A percentile compares a stretch with the other conserved stretches of the same genome.
These are phyloP conservation scores for Xylaria sp. DNA, from an alignment of 2,329 filamentous ascomycete genomes.

Conservation along the genomic window DNA sequence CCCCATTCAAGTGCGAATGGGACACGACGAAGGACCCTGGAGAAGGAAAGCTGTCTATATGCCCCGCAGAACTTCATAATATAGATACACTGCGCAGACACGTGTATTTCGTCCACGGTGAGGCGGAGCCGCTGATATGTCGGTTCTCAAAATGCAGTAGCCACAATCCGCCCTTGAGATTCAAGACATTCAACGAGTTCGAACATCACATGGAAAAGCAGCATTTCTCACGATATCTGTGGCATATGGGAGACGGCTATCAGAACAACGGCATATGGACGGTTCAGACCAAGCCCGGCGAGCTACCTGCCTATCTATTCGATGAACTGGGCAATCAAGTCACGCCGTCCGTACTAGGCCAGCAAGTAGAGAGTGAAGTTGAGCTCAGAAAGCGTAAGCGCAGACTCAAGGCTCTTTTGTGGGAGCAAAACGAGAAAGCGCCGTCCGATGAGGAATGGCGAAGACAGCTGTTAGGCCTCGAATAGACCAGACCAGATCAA, in stretches of 20 bases:
- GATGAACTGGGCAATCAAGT: constrained; percentile 50
- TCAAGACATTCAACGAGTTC: constrained; percentile 34
- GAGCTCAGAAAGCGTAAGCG: constrained; percentile 42
- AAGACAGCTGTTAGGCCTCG: constrained; percentile 26
- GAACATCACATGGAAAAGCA: constrained; percentile 46
- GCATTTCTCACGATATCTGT: constrained; percentile 50
- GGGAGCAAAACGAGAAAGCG: constrained; percentile 43
- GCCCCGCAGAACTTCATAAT: constrained; percentile 58
- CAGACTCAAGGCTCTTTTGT: constrained; percentile 40
- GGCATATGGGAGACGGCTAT: constrained; percentile 57
- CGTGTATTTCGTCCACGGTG: constrained; percentile 45
- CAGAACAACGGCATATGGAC: constrained; percentile 36
- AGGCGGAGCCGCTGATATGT: constrained; percentile 27
- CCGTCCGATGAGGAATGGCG: constrained; percentile 38
- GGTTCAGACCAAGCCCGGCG: constrained; percentile 20
- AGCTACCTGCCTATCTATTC: constrained; percentile 47
- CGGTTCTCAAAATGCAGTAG: constrained; percentile 40
- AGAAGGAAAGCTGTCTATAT: constrained; percentile 29
- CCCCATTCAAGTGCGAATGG: constrained; percentile 58
- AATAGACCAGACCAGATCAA: constrained; percentile 6
- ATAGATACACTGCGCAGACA: constrained; percentile 54
- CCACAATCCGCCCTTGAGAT: constrained; percentile 18
- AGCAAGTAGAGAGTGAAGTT: constrained; percentile 44
- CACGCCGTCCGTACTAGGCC: constrained; percentile 51
- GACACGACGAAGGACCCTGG: constrained; percentile 21